Base-by-base conservation (phyloP, 352 stramenopile species). In the Phytopythium helicoides region DNA sequence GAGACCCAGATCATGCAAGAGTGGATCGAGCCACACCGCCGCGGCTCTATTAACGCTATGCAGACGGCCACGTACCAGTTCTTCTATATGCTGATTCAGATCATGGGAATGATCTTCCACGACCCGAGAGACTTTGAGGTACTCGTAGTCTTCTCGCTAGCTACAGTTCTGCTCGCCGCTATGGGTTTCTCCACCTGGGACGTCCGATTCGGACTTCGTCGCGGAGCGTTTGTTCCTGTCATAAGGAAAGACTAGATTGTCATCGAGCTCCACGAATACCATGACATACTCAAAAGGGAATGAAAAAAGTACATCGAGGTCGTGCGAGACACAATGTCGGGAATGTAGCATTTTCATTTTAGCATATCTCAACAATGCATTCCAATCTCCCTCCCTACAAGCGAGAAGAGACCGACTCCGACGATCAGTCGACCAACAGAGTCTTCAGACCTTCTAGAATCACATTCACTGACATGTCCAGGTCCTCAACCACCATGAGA, bases 1-100 rank as follows among this genome's bases (percentile, higher is more conserved):
- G 74, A 87, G 52, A 85, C 72, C n/a, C 78, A 89, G 59, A 73
- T 86, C 33, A 87, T 87, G 73, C 77, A 88, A 50, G 77, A 88
- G 56, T 86, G 73, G 71, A 74, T 87, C 50, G 68, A 75, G 28
- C 64, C 68, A 25, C 62, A 68, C 33, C 60, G 47, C 9, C 72
- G 77, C 16, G 72, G 74, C 3, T 61, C 62, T 5, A 78, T 87
- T 59, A 86, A 86, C 49, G 53, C 73, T 21, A 87, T 89, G 73
- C 78, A 89, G 46, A 86, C 67, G 11, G 78, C 78, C 26, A 75
- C 71, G 39, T 87, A 66, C 35, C 76, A 89, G 37, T 66, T 86
- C 33, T 88, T 81, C 39, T 88, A 73, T 69, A 76, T 88, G 31
- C 47, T 80, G 16, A 82, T 87, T 42, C 64, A 79, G 47, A 50